phyloP scores from a whole-genome alignment of 1,284 basidiomycete genomes.

The Retiboletus flavoniger region DNA sequence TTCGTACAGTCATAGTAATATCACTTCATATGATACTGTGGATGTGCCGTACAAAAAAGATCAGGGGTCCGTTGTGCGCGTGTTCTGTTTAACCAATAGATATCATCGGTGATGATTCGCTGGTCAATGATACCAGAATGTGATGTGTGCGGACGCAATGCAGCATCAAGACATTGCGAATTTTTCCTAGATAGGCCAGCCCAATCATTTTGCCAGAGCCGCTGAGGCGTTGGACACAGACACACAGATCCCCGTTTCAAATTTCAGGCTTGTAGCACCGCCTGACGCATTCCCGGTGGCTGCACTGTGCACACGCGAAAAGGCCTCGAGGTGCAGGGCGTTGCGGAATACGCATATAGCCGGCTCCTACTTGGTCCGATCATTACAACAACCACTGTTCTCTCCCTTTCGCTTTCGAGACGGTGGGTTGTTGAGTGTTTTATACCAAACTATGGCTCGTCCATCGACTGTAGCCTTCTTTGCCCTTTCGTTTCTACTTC shows the following conservation, averaged over 20 bases:
- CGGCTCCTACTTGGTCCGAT: conserved; percentile 13
- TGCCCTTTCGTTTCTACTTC: conserved; percentile 27
- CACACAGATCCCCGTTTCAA: neutral
- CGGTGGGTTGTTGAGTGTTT: conserved; percentile 1
- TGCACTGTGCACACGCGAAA: conserved; percentile 25
- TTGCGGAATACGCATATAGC: conserved; percentile 21
- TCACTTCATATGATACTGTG: neutral
- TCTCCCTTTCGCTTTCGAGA: conserved; percentile 5
- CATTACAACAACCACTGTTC: neutral
- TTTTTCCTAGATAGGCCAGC: conserved; percentile 1
- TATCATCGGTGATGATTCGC: neutral
- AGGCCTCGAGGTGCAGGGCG: conserved; percentile 25
- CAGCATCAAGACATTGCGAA: neutral
- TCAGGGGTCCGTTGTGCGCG: neutral
- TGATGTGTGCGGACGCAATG: neutral
- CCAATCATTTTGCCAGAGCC: neutral
- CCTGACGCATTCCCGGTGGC: conserved; percentile 20
- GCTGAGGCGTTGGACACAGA: neutral
- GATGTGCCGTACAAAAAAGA: neutral
- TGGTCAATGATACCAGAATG: neutral
- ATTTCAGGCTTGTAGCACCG: conserved; percentile 16
- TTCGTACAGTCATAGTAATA: neutral
- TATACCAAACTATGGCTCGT: conserved; percentile 25
- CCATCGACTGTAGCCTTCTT: conserved; percentile 20
- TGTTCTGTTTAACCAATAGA: neutral